These are phyloP conservation scores for Cystobasidiaceae sp. DNA, from an alignment of 1,284 basidiomycete species.

Conservation along the genomic window DNA sequence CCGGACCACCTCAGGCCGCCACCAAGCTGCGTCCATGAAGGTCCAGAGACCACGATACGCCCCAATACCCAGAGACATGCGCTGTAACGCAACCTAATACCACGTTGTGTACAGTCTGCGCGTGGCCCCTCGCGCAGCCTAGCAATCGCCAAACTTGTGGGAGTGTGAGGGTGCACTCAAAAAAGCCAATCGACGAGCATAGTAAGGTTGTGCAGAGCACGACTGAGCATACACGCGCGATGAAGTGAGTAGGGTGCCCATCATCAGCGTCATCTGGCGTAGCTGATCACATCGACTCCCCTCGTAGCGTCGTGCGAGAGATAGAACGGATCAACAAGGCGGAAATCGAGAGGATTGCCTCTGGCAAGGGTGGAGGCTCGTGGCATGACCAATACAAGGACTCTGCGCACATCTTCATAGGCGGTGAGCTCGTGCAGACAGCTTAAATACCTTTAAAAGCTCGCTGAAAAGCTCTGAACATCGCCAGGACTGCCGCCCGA, in stretches of 20 bases:
- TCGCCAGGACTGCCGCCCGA: slow-evolving; percentile 67
- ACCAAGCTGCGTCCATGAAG: too few relatives aligned
- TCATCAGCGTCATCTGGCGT: neutral
- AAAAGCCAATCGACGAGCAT: too few relatives aligned
- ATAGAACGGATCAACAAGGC: slow-evolving; percentile 87
- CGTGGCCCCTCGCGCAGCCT: too few relatives aligned
- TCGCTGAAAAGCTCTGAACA: neutral
- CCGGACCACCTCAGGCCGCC: too few relatives aligned
- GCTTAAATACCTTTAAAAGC: neutral
- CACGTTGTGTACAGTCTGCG: too few relatives aligned
- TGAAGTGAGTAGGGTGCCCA: slow-evolving; percentile 2
- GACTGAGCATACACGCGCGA: too few relatives aligned
- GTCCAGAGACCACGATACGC: too few relatives aligned
- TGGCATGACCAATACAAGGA: slow-evolving; percentile 80
- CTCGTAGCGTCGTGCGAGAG: slow-evolving; percentile 74
- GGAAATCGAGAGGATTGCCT: slow-evolving; percentile 69
- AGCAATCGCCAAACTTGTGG: too few relatives aligned
- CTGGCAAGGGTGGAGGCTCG: slow-evolving; percentile 61
- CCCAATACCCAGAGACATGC: too few relatives aligned
- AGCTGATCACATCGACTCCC: neutral
- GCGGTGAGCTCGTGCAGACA: slow-evolving; percentile 50
- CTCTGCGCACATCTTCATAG: slow-evolving; percentile 90
- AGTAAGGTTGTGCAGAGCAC: too few relatives aligned
- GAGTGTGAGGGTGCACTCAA: too few relatives aligned
- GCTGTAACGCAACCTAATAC: too few relatives aligned